Evolutionary conservation across 257 asterid species (phyloP).

Genomic region (Fraxinus excelsior): DNA sequence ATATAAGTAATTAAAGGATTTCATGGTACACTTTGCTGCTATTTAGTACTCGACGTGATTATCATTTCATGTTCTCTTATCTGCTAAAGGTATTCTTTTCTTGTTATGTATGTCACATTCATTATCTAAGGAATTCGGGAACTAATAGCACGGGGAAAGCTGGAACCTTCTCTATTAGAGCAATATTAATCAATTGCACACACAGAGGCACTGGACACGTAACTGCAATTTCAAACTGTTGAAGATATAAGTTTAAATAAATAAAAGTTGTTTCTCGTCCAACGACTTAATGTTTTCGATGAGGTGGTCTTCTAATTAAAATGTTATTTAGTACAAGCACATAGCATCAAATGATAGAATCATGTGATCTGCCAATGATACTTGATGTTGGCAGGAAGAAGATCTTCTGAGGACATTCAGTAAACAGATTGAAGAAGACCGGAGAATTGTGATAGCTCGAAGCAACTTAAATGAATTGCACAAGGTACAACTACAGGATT

Average conservation of each 20-base stretch:
- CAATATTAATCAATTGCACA: constrained; percentile 18
- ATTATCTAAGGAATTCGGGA: background rate
- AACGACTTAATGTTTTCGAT: background rate
- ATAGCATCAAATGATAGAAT: constrained; percentile 14
- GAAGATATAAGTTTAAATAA: background rate
- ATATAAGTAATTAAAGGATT: background rate
- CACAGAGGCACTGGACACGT: background rate
- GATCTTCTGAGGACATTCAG: constrained; percentile 73
- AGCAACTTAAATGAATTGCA: constrained; percentile 85
- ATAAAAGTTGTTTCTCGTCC: background rate
- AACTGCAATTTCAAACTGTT: background rate
- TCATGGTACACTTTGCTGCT: constrained; percentile 9
- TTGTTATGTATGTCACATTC: background rate
- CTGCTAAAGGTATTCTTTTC: background rate
- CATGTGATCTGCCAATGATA: constrained; percentile 18
- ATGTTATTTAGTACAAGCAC: background rate
- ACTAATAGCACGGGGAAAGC: background rate
- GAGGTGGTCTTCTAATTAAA: background rate
- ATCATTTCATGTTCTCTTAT: constrained; percentile 5
- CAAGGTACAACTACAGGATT: constrained; percentile 49
- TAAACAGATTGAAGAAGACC: constrained; percentile 95
- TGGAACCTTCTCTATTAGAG: constrained; percentile 1
- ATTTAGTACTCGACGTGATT: background rate
- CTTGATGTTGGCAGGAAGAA: constrained; percentile 72
- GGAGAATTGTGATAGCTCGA: constrained; percentile 81